Evolutionary conservation across 2,329 filamentous ascomycete species (phyloP).

Genomic region (Pseudopyricularia javanii): DNA sequence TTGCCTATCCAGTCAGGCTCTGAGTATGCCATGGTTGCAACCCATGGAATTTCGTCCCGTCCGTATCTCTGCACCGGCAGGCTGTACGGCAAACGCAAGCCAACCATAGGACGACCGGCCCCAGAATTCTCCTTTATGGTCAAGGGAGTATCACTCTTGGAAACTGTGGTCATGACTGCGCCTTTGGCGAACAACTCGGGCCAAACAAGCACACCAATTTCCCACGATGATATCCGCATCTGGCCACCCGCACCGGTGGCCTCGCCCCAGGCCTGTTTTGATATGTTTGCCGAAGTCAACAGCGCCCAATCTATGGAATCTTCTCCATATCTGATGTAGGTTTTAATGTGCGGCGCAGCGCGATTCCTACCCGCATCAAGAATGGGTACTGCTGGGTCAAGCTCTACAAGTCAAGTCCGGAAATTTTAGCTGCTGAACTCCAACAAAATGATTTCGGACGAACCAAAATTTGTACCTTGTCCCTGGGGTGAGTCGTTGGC

Average conservation of each 20-base stretch:
- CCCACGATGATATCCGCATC: slow-evolving; percentile 66
- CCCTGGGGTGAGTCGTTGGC: slow-evolving; percentile 41
- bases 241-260: slow-evolving; percentile 41
- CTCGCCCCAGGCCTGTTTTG: slow-evolving; percentile 80
- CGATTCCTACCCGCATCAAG: slow-evolving; percentile 47
- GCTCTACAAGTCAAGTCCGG: slow-evolving; percentile 9
- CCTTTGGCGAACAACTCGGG: slow-evolving; percentile 42
- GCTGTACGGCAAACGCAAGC: slow-evolving; percentile 72
- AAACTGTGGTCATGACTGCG: slow-evolving; percentile 55
- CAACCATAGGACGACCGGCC: slow-evolving; percentile 33
- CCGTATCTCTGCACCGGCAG: slow-evolving; percentile 59
- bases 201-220: slow-evolving; percentile 76
- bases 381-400: slow-evolving; percentile 10
- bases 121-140: slow-evolving; percentile 9
- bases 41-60: slow-evolving; percentile 61
- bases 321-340: slow-evolving; percentile 58
- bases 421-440: background rate
- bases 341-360: slow-evolving; percentile 83
- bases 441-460: background rate
- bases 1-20: slow-evolving; percentile 50
- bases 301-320: slow-evolving; percentile 68
- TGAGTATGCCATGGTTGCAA: slow-evolving; percentile 45
- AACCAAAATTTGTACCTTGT: slow-evolving; percentile 10
- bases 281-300: slow-evolving; percentile 82
- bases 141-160: slow-evolving; percentile 44